phyloP scores from a whole-genome alignment of 1,284 basidiomycete genomes.

The Malassezia vespertilionis region DNA sequence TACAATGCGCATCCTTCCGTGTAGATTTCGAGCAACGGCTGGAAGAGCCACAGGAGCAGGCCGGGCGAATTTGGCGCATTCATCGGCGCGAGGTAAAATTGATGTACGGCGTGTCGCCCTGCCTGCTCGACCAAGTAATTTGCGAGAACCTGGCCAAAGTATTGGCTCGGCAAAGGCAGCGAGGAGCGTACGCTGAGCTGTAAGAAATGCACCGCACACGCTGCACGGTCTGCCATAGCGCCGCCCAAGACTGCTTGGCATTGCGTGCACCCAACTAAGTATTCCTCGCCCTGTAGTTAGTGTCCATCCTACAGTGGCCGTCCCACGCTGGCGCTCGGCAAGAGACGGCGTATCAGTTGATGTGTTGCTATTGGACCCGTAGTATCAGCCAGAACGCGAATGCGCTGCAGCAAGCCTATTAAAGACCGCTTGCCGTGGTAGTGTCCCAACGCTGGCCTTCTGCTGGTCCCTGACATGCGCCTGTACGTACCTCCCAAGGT shows the following conservation, averaged over 20 bases:
- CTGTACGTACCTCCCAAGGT: constrained; percentile 15
- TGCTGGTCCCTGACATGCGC: constrained; percentile 9
- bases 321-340: constrained; percentile 3
- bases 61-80: not conserved
- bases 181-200: constrained; percentile 1
- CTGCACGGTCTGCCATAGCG: not conserved
- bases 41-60: constrained; percentile 15
- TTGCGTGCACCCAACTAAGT: not conserved
- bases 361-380: constrained; percentile 14
- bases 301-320: constrained; percentile 6
- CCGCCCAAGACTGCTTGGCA: constrained; percentile 4
- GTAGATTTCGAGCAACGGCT: constrained; percentile 9
- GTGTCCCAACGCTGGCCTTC: constrained; percentile 12
- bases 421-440: constrained; percentile 3
- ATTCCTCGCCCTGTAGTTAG: constrained; percentile 6
- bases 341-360: constrained; percentile 14
- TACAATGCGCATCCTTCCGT: not conserved
- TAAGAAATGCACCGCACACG: constrained; percentile 4
- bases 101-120: constrained; percentile 16
- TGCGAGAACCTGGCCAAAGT: not conserved
- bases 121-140: constrained; percentile 15
- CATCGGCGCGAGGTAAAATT: constrained; percentile 4
- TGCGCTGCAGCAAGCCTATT: not conserved
- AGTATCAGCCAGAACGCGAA: constrained; percentile 18
- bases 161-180: not conserved